phyloP scores from a whole-genome alignment of 2,329 filamentous ascomycete genomes.

The Chalaropsis ovoidea region DNA sequence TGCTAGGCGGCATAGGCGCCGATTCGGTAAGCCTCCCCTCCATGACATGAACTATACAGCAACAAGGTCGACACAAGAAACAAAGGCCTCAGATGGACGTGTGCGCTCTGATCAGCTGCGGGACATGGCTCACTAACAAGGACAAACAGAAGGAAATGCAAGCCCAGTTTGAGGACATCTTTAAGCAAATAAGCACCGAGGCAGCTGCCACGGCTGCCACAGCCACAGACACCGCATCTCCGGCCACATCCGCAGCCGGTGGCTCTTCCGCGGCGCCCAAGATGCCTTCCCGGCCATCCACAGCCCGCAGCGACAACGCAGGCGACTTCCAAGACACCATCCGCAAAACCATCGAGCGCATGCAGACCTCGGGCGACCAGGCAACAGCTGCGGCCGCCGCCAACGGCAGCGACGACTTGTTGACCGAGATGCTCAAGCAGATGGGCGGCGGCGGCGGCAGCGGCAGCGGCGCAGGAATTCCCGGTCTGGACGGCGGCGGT shows the following conservation, averaged over 20 bases:
- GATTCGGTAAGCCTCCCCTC: slow-evolving; percentile 21
- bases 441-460: slow-evolving; percentile 48
- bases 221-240: slow-evolving; percentile 28
- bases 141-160: slow-evolving; percentile 43
- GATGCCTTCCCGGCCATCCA: slow-evolving; percentile 34
- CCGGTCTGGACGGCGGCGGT: slow-evolving; percentile 32
- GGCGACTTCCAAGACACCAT: slow-evolving; percentile 89
- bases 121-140: background rate
- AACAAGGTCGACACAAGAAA: background rate
- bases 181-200: slow-evolving; percentile 52
- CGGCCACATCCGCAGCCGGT: slow-evolving; percentile 25
- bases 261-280: slow-evolving; percentile 30
- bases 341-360: slow-evolving; percentile 85
- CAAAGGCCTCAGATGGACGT: background rate
- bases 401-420: slow-evolving; percentile 60
- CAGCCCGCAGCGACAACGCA: slow-evolving; percentile 34
- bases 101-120: background rate
- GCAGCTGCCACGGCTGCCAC: slow-evolving; percentile 30
- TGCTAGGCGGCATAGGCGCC: slow-evolving; percentile 22
- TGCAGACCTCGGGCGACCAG: slow-evolving; percentile 79
- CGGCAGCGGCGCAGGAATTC: slow-evolving; percentile 40
- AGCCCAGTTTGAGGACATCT: slow-evolving; percentile 65
- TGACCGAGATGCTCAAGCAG: slow-evolving; percentile 87
- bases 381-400: slow-evolving; percentile 68
- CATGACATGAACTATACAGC: background rate